Evolutionary conservation across 106 monocot species (phyloP).

Genomic region (Gastrodia elata): DNA sequence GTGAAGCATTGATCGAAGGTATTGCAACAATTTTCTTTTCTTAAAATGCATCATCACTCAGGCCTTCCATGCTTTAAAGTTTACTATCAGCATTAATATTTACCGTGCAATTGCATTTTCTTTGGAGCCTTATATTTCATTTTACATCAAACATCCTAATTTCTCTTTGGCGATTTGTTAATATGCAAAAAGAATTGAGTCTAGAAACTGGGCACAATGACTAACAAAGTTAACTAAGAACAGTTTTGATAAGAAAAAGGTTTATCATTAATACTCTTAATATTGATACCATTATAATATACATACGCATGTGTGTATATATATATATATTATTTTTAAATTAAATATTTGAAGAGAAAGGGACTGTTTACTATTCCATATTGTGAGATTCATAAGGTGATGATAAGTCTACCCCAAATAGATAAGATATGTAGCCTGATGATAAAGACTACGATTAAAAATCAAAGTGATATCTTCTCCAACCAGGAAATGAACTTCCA

Average conservation of each 20-base stretch:
- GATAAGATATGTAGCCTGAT: background rate
- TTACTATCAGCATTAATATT: background rate
- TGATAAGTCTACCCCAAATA: background rate
- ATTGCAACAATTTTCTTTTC: background rate
- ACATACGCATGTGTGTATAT: background rate
- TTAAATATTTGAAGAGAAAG: slow-evolving; percentile 3
- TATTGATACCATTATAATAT: background rate
- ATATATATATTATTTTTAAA: background rate
- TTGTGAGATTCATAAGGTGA: background rate
- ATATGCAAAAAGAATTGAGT: background rate
- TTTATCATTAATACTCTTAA: background rate
- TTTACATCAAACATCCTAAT: background rate
- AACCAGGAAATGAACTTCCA: slow-evolving; percentile 53
- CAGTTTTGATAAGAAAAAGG: background rate
- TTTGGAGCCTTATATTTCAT: background rate
- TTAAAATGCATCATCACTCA: background rate
- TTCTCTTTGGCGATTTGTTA: background rate
- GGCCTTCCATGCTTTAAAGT: background rate
- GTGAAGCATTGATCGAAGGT: slow-evolving; percentile 69
- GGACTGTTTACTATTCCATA: background rate
- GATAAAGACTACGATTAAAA: background rate
- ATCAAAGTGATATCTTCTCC: background rate
- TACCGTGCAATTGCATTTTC: background rate
- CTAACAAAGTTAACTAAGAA: background rate
- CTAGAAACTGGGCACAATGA: background rate